Percentiles rank a stretch among this genome's conserved stretches.
Conservation (phyloP, 192 early-diverging fungal genomes). For the Coemansia sp. region DNA sequence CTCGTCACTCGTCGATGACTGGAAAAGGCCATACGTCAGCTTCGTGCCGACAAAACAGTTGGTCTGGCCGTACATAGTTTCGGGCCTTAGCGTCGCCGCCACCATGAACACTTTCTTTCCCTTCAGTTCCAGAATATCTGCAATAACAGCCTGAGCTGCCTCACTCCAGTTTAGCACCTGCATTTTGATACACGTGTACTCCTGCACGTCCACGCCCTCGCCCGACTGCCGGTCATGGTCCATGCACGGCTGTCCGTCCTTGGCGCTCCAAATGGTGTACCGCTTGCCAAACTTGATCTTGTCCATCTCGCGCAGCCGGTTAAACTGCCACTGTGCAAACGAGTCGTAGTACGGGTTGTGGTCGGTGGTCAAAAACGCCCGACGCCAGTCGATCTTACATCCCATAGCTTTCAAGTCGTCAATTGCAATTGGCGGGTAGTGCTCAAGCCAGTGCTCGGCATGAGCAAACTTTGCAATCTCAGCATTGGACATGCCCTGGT, state of each 20-base stretch:
- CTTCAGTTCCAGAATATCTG: constrained; percentile 55
- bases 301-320: constrained; percentile 68
- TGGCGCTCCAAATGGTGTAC: constrained; percentile 93
- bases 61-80: constrained; percentile 99
- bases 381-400: constrained; percentile 90
- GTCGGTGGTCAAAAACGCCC: constrained; percentile 97
- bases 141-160: constrained; percentile 46
- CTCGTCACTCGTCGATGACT: constrained; percentile 67
- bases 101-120: constrained; percentile 84
- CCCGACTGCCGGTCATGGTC: constrained; percentile 95
- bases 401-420: constrained; percentile 73
- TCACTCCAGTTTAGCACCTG: constrained; percentile 69
- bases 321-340: constrained; percentile 98
- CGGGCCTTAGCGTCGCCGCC: constrained; percentile 93
- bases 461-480: constrained; percentile 95
- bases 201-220: constrained; percentile 90
- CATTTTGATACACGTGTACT: constrained; percentile 96
- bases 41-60: constrained; percentile 96
- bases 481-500: constrained; percentile 76
- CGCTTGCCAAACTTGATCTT: constrained; percentile 96
- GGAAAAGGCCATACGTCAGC: constrained; percentile 86
- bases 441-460: constrained; percentile 84
- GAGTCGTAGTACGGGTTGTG: constrained; percentile 97
- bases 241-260: constrained; percentile 98
- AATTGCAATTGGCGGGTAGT: constrained; percentile 90